These are phyloP conservation scores for Graphiopsis chlorocephala DNA, from an alignment of 2,329 filamentous ascomycete species.

Conservation along the genomic window DNA sequence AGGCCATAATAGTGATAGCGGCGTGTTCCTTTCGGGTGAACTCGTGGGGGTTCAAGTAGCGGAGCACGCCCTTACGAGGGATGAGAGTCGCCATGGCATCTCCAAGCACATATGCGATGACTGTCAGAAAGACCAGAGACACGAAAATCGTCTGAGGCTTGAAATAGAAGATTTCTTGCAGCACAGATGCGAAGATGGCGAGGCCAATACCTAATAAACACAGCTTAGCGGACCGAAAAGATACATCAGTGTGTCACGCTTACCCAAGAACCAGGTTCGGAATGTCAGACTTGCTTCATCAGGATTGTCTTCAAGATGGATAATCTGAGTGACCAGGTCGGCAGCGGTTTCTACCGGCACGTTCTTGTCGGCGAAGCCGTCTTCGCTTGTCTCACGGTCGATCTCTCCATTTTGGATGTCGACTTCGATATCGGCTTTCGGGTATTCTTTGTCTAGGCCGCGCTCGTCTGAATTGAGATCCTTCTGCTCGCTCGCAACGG, in stretches of 20 bases:
- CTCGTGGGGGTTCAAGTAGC: conserved; percentile 41
- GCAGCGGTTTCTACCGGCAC: conserved; percentile 26
- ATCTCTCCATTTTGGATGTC: neutral
- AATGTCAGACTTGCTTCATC: conserved; percentile 39
- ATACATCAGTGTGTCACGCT: neutral
- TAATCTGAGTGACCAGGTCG: conserved; percentile 34
- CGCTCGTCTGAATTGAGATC: neutral
- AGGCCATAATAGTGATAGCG: conserved; percentile 45
- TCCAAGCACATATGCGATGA: conserved; percentile 46
- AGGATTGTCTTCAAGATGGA: conserved; percentile 40
- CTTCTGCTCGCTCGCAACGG: neutral
- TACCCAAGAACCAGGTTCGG: conserved; percentile 40
- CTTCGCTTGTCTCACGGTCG: neutral
- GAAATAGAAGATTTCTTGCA: conserved; percentile 49
- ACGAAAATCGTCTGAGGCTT: conserved; percentile 48
- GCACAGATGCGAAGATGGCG: conserved; percentile 32
- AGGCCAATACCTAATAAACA: conserved; percentile 20
- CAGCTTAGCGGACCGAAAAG: neutral
- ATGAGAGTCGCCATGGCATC: conserved; percentile 39
- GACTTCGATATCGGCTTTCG: neutral
- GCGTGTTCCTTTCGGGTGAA: conserved; percentile 37
- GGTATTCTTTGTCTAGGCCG: neutral
- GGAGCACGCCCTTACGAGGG: conserved; percentile 35
- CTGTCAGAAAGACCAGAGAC: conserved; percentile 45
- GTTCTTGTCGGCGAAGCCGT: conserved; percentile 5